These are phyloP conservation scores for Botrytis medusae DNA, from an alignment of 2,329 filamentous ascomycete species.

Conservation along the genomic window DNA sequence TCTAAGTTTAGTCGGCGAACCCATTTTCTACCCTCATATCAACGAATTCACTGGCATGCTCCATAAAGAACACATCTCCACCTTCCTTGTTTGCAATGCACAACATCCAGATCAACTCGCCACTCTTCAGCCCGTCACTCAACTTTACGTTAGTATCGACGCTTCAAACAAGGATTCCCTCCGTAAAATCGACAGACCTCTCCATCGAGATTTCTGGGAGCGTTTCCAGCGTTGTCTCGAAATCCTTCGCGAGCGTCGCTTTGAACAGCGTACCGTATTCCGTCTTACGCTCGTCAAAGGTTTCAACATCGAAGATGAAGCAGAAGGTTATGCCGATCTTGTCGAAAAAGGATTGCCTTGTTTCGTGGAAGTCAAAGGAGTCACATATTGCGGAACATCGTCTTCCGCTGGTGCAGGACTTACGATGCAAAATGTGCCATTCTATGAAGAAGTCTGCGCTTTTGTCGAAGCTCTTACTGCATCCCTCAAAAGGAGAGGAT, in stretches of 20 bases:
- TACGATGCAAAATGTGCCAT: constrained; percentile 97
- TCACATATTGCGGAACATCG: constrained; percentile 92
- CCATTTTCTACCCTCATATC: constrained; percentile 98
- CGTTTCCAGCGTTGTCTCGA: constrained; percentile 88
- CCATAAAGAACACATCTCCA: constrained; percentile 83
- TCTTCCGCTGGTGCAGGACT: constrained; percentile 81
- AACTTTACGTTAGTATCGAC: constrained; percentile 95
- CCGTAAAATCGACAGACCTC: constrained; percentile 82
- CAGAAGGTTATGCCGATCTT: constrained; percentile 83
- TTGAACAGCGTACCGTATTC: constrained; percentile 89
- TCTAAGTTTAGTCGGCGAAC: constrained; percentile 87
- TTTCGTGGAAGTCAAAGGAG: constrained; percentile 94
- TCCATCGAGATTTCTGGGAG: constrained; percentile 98
- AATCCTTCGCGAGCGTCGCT: constrained; percentile 79
- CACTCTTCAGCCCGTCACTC: constrained; percentile 79
- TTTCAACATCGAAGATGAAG: constrained; percentile 96
- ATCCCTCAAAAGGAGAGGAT: constrained; percentile 66
- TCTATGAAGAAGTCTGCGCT: constrained; percentile 83
- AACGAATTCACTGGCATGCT: constrained; percentile 86
- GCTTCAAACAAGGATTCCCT: constrained; percentile 87
- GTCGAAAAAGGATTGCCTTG: constrained; percentile 84
- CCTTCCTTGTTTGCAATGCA: constrained; percentile 94
- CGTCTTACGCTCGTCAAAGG: constrained; percentile 94
- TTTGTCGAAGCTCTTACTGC: constrained; percentile 76
- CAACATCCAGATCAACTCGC: constrained; percentile 92